phyloP scores from a whole-genome alignment of 2,329 filamentous ascomycete species.

The Alternaria infectoria region DNA sequence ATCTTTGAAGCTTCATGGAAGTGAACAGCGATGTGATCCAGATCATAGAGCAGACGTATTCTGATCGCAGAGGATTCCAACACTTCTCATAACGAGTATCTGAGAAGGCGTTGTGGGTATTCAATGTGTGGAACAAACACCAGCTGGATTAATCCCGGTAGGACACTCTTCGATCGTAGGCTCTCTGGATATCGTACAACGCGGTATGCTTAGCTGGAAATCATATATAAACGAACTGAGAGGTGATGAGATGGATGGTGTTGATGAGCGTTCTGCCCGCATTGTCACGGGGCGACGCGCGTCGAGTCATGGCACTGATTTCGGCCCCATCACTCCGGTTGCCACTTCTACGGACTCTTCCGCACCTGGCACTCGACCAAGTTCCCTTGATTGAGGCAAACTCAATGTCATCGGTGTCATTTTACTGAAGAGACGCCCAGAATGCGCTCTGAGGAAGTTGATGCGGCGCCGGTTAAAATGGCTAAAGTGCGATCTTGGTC shows the following conservation, averaged over 20 bases:
- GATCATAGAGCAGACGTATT: neutral
- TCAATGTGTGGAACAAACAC: neutral
- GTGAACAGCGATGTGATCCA: neutral
- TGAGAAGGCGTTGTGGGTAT: neutral
- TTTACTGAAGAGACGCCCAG: neutral
- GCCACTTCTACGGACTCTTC: neutral
- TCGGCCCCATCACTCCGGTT: neutral
- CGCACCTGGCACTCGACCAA: neutral
- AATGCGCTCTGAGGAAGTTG: neutral
- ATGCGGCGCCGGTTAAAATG: constrained; percentile 6
- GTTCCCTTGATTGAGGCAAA: neutral
- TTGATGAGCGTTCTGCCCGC: neutral
- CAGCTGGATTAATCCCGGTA: neutral
- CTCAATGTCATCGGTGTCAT: neutral
- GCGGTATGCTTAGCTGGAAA: neutral
- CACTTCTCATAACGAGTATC: neutral
- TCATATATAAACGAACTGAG: neutral
- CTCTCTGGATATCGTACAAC: neutral
- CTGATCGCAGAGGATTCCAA: neutral
- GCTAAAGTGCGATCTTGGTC: neutral
- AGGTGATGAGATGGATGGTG: neutral
- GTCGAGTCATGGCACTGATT: neutral
- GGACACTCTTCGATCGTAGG: neutral
- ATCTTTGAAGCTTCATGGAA: neutral
- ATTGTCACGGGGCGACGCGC: neutral